phyloP scores from a whole-genome alignment of 2,329 filamentous ascomycete genomes.

The Zelopaecilomyces penicillatus region DNA sequence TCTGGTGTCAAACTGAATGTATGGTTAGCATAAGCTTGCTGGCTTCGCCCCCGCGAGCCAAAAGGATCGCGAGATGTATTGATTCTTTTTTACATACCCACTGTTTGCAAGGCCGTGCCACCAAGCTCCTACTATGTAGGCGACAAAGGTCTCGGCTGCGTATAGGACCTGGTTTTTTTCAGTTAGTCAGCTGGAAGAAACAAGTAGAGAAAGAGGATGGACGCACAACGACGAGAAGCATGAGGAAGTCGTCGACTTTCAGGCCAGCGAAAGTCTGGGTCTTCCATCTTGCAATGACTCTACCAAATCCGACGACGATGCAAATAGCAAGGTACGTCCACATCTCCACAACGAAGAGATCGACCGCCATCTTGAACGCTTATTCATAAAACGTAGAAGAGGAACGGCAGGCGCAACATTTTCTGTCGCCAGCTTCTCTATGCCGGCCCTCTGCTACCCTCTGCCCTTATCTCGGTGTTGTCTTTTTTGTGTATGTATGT shows the following conservation, averaged over 20 bases:
- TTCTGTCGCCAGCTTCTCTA: no score
- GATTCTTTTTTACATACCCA: neutral
- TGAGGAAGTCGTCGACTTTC: neutral
- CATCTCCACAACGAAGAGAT: neutral
- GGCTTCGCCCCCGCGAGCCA: no score
- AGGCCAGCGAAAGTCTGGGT: neutral
- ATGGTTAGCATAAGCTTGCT: neutral
- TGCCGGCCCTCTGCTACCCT: no score
- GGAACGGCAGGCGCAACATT: no score
- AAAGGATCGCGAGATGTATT: no score
- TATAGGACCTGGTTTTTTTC: neutral
- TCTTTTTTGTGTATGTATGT: no score
- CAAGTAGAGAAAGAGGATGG: no score
- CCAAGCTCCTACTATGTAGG: neutral
- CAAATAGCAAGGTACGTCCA: neutral
- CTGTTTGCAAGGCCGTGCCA: constrained; percentile 1
- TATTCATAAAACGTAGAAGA: no score
- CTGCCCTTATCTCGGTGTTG: no score
- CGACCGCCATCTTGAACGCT: neutral
- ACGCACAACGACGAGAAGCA: neutral
- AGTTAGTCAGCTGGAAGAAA: neutral
- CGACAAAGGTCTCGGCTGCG: neutral
- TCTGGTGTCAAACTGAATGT: neutral
- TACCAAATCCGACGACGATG: neutral
- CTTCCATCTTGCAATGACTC: neutral